Base-by-base conservation (phyloP, 2,329 filamentous ascomycete genomes). In the Coniella lustricola region DNA sequence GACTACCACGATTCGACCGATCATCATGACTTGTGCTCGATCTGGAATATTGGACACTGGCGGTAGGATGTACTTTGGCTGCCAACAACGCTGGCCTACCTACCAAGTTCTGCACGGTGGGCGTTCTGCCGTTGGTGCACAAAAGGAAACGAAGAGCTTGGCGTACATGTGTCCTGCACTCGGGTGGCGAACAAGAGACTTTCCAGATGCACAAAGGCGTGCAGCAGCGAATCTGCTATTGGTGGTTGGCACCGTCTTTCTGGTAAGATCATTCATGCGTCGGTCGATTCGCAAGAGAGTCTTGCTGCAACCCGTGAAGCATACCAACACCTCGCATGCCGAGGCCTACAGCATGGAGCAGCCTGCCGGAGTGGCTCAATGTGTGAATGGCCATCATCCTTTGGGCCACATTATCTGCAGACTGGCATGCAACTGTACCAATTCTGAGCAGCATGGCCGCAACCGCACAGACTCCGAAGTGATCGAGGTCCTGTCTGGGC, bases 201-300 rank as follows among this genome's bases (percentile, higher is more conserved):
- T 22, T 29, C 12, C 31, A 39, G 35, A 36, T 48, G 25, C 49
- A 51, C 49, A 35, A 36, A 35, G 45, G 49, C 29, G 49, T 39
- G 44, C 25, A 38, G 13, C 25, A 42, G n/a, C 13, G 16, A 17
- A 39, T 21, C 40, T 51, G 40, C 40, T 18, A 48, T 51, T 51
- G 49, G 45, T 40, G 40, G 20, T 37, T 35, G 22, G 45, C 22
- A 41, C 40, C 49, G 49, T 32, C 17, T 43, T 18, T 34, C 37
- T 22, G 39, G 45, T 18, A 20, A 25, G 18, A 29, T 34, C 20
- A 43, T 22, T 31, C 16, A 25, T 38, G 16, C 10, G 22, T 16
- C 25, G 25, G 25, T 10, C 25, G 10, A 10, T 29, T 29, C 25
- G 10, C 25, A 29, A n/a, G 25, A 29, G 25, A 29, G 25, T 29